phyloP scores from a whole-genome alignment of 306 rosid genomes.

The Albizia julibrissin region DNA sequence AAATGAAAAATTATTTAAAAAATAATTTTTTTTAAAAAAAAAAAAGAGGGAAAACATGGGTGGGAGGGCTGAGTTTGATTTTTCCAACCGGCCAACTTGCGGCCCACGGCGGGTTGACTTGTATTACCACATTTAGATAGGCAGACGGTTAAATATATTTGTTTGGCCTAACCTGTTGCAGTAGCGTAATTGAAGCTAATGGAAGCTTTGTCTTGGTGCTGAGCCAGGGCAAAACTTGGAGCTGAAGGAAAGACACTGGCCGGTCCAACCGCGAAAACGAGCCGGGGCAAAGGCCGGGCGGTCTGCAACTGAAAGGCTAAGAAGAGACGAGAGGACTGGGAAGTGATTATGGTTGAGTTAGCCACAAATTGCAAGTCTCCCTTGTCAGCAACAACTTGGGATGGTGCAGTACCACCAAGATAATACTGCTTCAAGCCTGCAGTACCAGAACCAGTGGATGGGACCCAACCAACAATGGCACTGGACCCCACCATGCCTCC shows the following conservation, averaged over 20 bases:
- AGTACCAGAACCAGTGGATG: slow-evolving; percentile 35
- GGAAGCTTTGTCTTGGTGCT: slow-evolving; percentile 54
- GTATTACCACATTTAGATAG: no score
- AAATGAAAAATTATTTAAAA: no score
- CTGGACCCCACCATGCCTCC: slow-evolving; percentile 79
- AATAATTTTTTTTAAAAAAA: no score
- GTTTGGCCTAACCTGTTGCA: slow-evolving; percentile 47
- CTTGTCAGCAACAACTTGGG: slow-evolving; percentile 47
- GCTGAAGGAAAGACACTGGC: slow-evolving; percentile 47
- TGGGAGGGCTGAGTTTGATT: no score
- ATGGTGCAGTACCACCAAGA: slow-evolving; percentile 54
- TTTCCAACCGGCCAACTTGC: no score
- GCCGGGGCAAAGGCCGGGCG: slow-evolving; percentile 37
- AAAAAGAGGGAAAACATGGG: no score
- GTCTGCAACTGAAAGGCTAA: slow-evolving; percentile 59
- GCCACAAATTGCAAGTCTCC: slow-evolving; percentile 52
- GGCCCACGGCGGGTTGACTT: no score
- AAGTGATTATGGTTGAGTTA: slow-evolving; percentile 51
- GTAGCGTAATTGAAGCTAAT: slow-evolving; percentile 54
- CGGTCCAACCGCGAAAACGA: slow-evolving; percentile 62
- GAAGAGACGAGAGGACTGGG: slow-evolving; percentile 49
- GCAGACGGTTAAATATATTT: no score
- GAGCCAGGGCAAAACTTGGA: slow-evolving; percentile 46
- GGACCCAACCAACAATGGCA: slow-evolving; percentile 80
- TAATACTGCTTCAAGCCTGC: slow-evolving; percentile 54